A percentile compares a stretch with the other conserved stretches of the same genome.
Evolutionary conservation across 2,329 filamentous ascomycete genomes (phyloP).

Genomic region (Ceratocystis eucalypticola): DNA sequence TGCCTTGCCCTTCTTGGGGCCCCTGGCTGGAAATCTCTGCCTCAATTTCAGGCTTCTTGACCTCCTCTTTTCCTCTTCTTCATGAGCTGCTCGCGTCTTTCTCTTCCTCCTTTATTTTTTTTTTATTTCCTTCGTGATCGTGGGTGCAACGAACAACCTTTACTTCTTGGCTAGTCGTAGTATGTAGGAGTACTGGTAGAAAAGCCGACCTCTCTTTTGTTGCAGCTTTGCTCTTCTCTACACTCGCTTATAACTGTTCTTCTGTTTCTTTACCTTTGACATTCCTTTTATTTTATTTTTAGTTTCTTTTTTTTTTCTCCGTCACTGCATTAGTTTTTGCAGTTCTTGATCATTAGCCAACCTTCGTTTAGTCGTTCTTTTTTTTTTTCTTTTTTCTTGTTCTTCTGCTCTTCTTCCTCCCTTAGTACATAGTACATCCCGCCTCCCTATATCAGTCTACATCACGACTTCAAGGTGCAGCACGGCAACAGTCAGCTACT

Average conservation of each 20-base stretch:
- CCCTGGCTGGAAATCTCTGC: constrained; percentile 1
- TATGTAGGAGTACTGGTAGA: not conserved
- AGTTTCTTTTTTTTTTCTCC: not conserved
- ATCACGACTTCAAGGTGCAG: not conserved
- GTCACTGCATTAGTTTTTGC: not conserved
- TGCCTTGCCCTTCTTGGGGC: not conserved
- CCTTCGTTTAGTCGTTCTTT: not conserved
- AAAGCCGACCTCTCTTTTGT: not conserved
- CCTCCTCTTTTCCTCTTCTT: constrained; percentile 4
- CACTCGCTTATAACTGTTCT: constrained; percentile 3
- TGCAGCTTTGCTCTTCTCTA: not conserved
- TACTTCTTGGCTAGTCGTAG: not conserved
- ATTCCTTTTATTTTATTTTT: constrained; percentile 7
- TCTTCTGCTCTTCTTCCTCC: not conserved
- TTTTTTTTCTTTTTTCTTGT: not conserved
- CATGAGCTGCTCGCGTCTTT: not conserved
- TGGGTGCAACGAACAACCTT: not conserved
- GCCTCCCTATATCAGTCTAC: not conserved
- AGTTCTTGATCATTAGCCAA: not conserved
- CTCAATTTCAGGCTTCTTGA: not conserved
- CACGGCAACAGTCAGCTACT: not conserved
- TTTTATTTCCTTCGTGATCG: not conserved
- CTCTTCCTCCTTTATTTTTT: not conserved
- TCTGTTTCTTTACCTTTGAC: not conserved
- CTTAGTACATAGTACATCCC: too few relatives aligned